Conservation (phyloP, 805 yeast species). For the Saccharomyces eubayanus region DNA sequence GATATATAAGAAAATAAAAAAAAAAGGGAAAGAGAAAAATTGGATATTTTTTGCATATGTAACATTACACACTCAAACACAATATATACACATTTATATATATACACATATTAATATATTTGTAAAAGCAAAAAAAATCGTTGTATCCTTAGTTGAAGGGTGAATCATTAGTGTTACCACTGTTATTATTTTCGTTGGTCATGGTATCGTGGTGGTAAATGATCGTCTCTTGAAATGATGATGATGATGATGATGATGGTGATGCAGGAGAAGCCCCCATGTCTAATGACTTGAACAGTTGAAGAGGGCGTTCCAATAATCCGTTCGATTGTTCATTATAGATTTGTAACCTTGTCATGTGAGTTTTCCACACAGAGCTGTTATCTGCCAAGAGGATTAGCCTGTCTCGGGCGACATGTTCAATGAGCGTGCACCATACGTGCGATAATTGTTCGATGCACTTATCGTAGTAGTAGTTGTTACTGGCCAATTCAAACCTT, state of each 20-base stretch:
- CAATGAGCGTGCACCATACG: conserved; percentile 27
- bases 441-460: conserved; percentile 30
- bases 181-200: background rate
- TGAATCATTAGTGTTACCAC: background rate
- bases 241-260: background rate
- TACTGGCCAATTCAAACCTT: conserved; percentile 26
- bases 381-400: conserved; percentile 13
- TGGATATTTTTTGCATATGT: background rate
- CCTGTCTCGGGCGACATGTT: conserved; percentile 20
- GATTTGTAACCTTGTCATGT: conserved; percentile 17
- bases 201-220: background rate
- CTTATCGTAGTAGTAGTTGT: conserved; percentile 31
- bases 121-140: background rate
- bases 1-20: background rate
- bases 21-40: background rate
- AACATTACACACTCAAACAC: background rate
- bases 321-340: conserved; percentile 22
- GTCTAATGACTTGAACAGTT: conserved; percentile 18
- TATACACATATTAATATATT: background rate
- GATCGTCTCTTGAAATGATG: background rate
- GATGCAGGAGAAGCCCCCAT: conserved; percentile 4
- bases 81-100: background rate
- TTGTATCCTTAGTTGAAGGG: background rate
- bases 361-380: conserved; percentile 11
- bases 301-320: conserved; percentile 20